Conservation (phyloP, 768 basidiomycete genomes). For the Sutorius australiensis region DNA sequence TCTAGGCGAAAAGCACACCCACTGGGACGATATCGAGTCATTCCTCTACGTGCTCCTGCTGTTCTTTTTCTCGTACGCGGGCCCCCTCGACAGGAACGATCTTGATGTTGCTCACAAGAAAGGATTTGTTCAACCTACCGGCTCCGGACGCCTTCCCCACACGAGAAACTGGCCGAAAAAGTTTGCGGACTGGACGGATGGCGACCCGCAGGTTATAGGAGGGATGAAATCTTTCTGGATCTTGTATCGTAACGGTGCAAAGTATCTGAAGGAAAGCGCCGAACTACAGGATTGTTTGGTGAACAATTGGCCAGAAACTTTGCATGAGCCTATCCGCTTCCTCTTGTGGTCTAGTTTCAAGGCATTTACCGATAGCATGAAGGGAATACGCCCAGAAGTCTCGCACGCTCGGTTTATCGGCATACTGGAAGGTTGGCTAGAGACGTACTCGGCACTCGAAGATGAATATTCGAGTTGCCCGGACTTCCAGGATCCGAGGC, state of each 20-base stretch:
- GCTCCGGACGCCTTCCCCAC: constrained; percentile 1
- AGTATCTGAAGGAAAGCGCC: no score
- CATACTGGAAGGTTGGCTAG: constrained; percentile 4
- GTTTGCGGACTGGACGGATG: constrained; percentile 1
- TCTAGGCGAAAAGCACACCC: background rate
- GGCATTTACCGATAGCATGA: background rate
- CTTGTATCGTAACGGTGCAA: no score
- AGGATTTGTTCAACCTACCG: background rate
- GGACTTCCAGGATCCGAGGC: background rate
- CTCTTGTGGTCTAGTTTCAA: background rate
- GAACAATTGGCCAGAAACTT: background rate
- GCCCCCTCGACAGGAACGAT: background rate
- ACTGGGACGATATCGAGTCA: constrained; percentile 13
- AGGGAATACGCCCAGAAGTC: background rate
- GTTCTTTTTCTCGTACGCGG: constrained; percentile 12
- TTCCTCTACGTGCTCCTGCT: constrained; percentile 16
- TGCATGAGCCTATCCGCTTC: background rate
- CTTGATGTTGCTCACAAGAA: background rate
- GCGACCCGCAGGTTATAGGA: background rate
- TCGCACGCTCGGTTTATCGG: background rate
- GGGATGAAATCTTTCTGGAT: background rate
- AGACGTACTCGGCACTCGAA: background rate
- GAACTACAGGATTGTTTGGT: background rate
- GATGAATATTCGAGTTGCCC: background rate
- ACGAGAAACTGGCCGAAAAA: constrained; percentile 5